A percentile compares a stretch with the other conserved stretches of the same genome.
These are phyloP conservation scores for Chenopodium formosanum DNA, from an alignment of 148 eudicot genomes.

Conservation along the genomic window DNA sequence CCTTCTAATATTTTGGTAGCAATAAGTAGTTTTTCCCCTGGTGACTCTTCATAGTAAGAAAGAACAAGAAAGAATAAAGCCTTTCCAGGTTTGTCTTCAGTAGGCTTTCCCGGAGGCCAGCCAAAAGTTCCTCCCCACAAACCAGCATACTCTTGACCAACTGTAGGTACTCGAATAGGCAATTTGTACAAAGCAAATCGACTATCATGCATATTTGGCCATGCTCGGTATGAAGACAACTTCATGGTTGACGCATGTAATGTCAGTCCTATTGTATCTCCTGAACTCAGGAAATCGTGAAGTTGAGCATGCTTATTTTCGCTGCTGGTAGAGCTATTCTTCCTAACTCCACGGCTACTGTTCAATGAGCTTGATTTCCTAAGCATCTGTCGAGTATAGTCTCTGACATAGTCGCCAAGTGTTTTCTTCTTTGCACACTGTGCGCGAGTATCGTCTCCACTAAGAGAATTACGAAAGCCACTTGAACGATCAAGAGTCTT, in stretches of 20 bases:
- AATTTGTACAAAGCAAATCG: constrained; percentile 78
- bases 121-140: constrained; percentile 90
- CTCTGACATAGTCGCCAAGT: constrained; percentile 54
- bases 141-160: constrained; percentile 62
- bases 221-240: constrained; percentile 67
- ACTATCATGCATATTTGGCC: constrained; percentile 91
- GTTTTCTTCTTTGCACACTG: constrained; percentile 53
- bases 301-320: constrained; percentile 66
- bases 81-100: constrained; percentile 73
- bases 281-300: constrained; percentile 61
- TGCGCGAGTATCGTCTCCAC: constrained; percentile 42
- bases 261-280: constrained; percentile 68
- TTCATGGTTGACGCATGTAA: constrained; percentile 65
- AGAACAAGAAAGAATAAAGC: constrained; percentile 69
- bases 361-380: constrained; percentile 51
- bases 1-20: constrained; percentile 88
- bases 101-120: constrained; percentile 83
- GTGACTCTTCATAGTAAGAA: constrained; percentile 68
- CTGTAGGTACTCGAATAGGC: constrained; percentile 43
- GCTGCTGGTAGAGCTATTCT: constrained; percentile 43
- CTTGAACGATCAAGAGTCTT: constrained; percentile 52
- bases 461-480: constrained; percentile 40
- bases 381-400: constrained; percentile 56
- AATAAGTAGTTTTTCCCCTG: constrained; percentile 58
- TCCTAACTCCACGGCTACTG: constrained; percentile 41